phyloP scores from a whole-genome alignment of 345 rosid species.

The Fremontodendron californicum region DNA sequence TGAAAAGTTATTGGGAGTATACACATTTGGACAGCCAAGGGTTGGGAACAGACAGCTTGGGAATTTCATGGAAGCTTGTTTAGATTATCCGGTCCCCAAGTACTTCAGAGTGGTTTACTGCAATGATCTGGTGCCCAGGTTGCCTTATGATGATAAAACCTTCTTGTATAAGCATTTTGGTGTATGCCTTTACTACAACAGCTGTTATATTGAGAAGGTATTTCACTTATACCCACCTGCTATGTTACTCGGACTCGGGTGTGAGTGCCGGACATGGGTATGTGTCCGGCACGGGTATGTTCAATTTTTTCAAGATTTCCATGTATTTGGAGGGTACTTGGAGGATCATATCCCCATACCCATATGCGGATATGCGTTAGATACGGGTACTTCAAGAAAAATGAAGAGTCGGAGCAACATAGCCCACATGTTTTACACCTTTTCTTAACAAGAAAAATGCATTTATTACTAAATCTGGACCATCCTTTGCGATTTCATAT shows the following conservation, averaged over 20 bases:
- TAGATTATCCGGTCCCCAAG: slow-evolving; percentile 44
- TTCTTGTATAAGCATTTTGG: slow-evolving; percentile 85
- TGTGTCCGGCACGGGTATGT: too few relatives aligned
- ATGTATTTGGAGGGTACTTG: too few relatives aligned
- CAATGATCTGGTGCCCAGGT: slow-evolving; percentile 74
- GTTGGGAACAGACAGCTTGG: slow-evolving; percentile 57
- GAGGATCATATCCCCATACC: too few relatives aligned
- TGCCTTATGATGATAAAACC: slow-evolving; percentile 77
- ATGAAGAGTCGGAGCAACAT: too few relatives aligned
- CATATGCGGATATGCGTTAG: too few relatives aligned
- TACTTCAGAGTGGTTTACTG: slow-evolving; percentile 79
- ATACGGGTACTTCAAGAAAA: too few relatives aligned
- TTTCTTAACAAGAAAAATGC: not conserved
- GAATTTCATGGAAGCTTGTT: slow-evolving; percentile 54
- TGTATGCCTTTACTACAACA: slow-evolving; percentile 66
- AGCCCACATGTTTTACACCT: slow-evolving; percentile 7
- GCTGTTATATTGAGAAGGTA: slow-evolving; percentile 65
- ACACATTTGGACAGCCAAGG: slow-evolving; percentile 89
- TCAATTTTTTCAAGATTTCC: too few relatives aligned
- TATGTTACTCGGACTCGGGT: too few relatives aligned
- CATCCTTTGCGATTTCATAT: not conserved
- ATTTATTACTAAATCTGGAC: not conserved
- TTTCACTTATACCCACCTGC: slow-evolving; percentile 5
- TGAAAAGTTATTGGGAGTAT: slow-evolving; percentile 55
- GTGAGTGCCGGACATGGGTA: too few relatives aligned